These are phyloP conservation scores for Lignosus rhinocerotis DNA, from an alignment of 1,284 basidiomycete genomes.

Conservation along the genomic window DNA sequence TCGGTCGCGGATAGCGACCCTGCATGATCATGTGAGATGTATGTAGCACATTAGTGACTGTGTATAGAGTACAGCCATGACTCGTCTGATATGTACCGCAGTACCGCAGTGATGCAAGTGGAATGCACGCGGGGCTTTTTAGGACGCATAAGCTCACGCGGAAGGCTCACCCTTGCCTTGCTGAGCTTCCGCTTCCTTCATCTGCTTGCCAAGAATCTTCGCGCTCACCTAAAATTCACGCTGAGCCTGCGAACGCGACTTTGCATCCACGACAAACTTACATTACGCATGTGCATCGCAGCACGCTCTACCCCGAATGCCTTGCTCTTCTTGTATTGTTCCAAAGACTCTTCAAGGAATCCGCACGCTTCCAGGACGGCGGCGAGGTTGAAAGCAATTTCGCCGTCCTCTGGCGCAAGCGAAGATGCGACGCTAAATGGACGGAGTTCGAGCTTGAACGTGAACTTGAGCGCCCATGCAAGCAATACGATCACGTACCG, in stretches of 20 bases:
- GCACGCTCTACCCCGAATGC: slow-evolving; percentile 84
- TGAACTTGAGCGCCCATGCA: slow-evolving; percentile 20
- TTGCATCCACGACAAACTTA: slow-evolving; percentile 36
- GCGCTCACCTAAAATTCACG: slow-evolving; percentile 61
- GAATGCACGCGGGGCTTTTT: not conserved
- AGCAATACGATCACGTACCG: slow-evolving; percentile 51
- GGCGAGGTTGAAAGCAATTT: slow-evolving; percentile 93
- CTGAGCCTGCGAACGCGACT: slow-evolving; percentile 3
- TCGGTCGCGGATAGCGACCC: not conserved
- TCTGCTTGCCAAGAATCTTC: slow-evolving; percentile 72
- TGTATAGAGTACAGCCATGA: not conserved
- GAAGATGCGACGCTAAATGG: slow-evolving; percentile 85
- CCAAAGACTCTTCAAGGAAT: slow-evolving; percentile 77
- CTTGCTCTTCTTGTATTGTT: slow-evolving; percentile 78
- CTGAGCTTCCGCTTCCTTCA: slow-evolving; percentile 48
- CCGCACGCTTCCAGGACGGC: slow-evolving; percentile 87
- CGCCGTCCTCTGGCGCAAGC: slow-evolving; percentile 89
- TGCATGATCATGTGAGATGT: not conserved
- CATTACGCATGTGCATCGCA: slow-evolving; percentile 84
- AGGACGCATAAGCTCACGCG: not conserved
- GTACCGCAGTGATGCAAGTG: not conserved
- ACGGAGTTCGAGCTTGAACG: not conserved
- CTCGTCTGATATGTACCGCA: not conserved
- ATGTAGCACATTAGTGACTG: not conserved
- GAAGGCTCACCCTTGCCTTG: slow-evolving; percentile 26